Conservation (phyloP, 163 green algal genomes). For the Trebouxiophyceae sp. region DNA sequence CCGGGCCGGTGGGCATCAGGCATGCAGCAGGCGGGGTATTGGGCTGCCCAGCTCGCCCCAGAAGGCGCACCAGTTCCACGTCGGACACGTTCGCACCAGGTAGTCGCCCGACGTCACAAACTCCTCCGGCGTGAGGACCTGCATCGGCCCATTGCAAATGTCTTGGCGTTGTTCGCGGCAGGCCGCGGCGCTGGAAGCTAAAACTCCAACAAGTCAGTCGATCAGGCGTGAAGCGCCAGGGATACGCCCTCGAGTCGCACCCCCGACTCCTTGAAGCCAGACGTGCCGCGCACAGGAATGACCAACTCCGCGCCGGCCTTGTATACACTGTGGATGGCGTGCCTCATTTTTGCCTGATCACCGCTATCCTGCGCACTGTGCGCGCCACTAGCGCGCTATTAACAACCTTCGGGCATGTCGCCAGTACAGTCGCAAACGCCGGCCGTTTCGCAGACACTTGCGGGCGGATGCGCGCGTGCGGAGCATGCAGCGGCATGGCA, state of each 20-base stretch:
- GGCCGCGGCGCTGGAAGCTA: neutral
- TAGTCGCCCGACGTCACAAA: conserved; percentile 79
- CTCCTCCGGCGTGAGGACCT: conserved; percentile 81
- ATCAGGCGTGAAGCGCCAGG: neutral
- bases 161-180: neutral
- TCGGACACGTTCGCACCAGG: conserved; percentile 73
- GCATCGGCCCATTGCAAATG: too few relatives aligned
- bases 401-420: too few relatives aligned
- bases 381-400: too few relatives aligned
- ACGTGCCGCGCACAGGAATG: conserved; percentile 41
- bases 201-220: neutral
- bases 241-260: conserved; percentile 30
- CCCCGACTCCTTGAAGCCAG: conserved; percentile 66
- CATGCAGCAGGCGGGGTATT: too few relatives aligned
- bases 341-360: too few relatives aligned
- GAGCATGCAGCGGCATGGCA: too few relatives aligned
- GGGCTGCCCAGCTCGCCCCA: too few relatives aligned
- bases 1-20: too few relatives aligned
- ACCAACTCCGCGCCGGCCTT: conserved; percentile 60
- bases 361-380: too few relatives aligned
- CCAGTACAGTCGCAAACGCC: too few relatives aligned
- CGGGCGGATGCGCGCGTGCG: too few relatives aligned
- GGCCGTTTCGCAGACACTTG: too few relatives aligned
- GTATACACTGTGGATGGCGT: conserved; percentile 52
- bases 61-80: conserved; percentile 72